Conservation (phyloP, 1,284 basidiomycete species). For the Schizophyllum amplum region DNA sequence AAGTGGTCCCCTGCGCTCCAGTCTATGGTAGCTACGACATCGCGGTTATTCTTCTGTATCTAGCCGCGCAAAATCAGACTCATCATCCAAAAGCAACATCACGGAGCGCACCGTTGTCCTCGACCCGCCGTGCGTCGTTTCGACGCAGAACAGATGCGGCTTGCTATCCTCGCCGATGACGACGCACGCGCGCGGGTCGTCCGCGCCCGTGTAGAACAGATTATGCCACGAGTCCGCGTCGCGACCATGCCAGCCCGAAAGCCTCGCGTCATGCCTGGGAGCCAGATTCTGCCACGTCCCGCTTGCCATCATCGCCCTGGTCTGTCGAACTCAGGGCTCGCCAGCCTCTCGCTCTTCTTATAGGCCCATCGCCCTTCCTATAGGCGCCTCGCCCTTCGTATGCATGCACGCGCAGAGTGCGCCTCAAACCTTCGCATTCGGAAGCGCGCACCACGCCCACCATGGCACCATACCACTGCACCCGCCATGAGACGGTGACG, state of each 20-base stretch:
- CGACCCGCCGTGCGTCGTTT: constrained; percentile 41
- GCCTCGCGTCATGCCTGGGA: too few species aligned
- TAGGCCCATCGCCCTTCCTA: too few species aligned
- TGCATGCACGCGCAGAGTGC: not conserved
- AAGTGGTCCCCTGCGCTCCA: constrained; percentile 52
- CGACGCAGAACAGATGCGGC: constrained; percentile 58
- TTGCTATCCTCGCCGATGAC: constrained; percentile 57
- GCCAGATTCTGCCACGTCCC: not conserved
- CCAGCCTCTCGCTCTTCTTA: too few species aligned
- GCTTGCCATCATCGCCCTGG: not conserved
- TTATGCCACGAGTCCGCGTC: too few species aligned
- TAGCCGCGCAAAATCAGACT: constrained; percentile 14
- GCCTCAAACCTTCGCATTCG: not conserved
- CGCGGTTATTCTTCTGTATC: constrained; percentile 44
- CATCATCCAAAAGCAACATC: too few species aligned
- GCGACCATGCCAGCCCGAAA: too few species aligned
- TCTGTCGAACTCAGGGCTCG: too few species aligned
- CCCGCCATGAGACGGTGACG: not conserved
- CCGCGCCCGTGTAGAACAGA: constrained; percentile 61
- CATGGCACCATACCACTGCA: too few species aligned
- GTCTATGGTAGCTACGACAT: constrained; percentile 50
- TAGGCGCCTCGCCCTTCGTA: too few species aligned
- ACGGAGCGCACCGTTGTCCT: constrained; percentile 52
- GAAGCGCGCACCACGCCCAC: not conserved
- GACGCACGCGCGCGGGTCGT: constrained; percentile 57